These are phyloP conservation scores for Davidsoniella australis DNA, from an alignment of 2,329 filamentous ascomycete genomes.

Conservation along the genomic window DNA sequence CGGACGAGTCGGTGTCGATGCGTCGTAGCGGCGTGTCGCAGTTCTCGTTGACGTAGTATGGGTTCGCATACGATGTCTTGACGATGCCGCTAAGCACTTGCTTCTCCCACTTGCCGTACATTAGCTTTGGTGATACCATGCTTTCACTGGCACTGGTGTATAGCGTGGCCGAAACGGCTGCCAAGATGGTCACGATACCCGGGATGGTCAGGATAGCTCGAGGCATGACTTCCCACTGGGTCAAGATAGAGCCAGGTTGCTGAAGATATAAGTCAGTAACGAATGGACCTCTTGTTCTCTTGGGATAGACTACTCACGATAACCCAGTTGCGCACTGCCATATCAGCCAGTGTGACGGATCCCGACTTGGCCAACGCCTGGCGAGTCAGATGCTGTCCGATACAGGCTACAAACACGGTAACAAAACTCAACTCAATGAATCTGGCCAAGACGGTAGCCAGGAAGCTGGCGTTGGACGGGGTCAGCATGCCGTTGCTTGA, in stretches of 20 bases:
- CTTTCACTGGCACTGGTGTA: constrained; percentile 66
- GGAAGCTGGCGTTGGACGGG: constrained; percentile 46
- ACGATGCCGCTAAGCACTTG: constrained; percentile 38
- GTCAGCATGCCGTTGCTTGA: constrained; percentile 31
- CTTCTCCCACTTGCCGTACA: constrained; percentile 34
- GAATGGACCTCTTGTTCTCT: constrained; percentile 11
- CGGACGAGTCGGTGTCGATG: constrained; percentile 27
- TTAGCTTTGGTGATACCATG: constrained; percentile 56
- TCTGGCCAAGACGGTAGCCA: constrained; percentile 57
- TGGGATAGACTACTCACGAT: constrained; percentile 21
- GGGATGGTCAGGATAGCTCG: constrained; percentile 47
- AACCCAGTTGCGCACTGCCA: constrained; percentile 63
- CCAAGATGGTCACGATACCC: constrained; percentile 45
- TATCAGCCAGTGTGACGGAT: constrained; percentile 58
- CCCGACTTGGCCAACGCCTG: constrained; percentile 40
- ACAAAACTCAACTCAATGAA: constrained; percentile 64
- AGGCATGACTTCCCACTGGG: constrained; percentile 46
- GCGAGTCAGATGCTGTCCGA: constrained; percentile 60
- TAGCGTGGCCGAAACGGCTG: constrained; percentile 48
- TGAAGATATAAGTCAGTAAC: neutral
- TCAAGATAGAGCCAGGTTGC: constrained; percentile 55
- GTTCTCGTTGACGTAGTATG: constrained; percentile 31
- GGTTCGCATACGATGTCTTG: constrained; percentile 45
- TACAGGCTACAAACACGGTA: constrained; percentile 55
- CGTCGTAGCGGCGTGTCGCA: constrained; percentile 45